phyloP scores from a whole-genome alignment of 768 basidiomycete species.

The Lepiota brunneoincarnata region DNA sequence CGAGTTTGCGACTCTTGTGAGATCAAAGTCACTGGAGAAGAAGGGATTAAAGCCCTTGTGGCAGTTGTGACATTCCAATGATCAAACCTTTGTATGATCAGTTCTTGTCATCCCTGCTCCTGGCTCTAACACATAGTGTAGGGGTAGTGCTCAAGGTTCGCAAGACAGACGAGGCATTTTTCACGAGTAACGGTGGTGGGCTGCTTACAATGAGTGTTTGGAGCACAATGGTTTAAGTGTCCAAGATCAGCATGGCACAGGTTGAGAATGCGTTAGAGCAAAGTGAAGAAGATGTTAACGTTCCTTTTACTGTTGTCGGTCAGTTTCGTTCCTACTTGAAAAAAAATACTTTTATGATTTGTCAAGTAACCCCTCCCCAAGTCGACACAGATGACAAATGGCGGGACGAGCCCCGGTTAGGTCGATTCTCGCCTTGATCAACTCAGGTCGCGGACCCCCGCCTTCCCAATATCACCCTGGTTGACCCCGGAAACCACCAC shows the following conservation, averaged over 20 bases:
- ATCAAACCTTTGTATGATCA: no score
- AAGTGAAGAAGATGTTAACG: constrained; percentile 36
- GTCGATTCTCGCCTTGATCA: constrained; percentile 57
- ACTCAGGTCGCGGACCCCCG: constrained; percentile 59
- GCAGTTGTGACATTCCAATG: no score
- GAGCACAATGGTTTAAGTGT: constrained; percentile 61
- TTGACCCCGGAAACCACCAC: constrained; percentile 61
- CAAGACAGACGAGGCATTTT: constrained; percentile 66
- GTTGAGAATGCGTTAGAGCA: constrained; percentile 44
- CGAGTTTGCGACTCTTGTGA: no score
- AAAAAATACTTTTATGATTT: background rate
- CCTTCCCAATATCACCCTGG: constrained; percentile 63
- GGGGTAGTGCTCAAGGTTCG: no score
- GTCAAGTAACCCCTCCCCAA: constrained; percentile 56
- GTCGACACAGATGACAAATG: constrained; percentile 67
- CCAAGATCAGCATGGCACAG: constrained; percentile 58
- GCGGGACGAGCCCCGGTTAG: constrained; percentile 61
- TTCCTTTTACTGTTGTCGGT: constrained; percentile 44
- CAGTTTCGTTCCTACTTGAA: background rate
- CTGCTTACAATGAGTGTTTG: constrained; percentile 55
- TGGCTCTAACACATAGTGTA: no score
- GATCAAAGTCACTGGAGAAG: no score
- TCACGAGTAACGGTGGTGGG: constrained; percentile 68
- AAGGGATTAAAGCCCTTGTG: no score
- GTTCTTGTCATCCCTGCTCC: no score